phyloP scores from a whole-genome alignment of 177 flowering plant species.

The Vitis hybrid region DNA sequence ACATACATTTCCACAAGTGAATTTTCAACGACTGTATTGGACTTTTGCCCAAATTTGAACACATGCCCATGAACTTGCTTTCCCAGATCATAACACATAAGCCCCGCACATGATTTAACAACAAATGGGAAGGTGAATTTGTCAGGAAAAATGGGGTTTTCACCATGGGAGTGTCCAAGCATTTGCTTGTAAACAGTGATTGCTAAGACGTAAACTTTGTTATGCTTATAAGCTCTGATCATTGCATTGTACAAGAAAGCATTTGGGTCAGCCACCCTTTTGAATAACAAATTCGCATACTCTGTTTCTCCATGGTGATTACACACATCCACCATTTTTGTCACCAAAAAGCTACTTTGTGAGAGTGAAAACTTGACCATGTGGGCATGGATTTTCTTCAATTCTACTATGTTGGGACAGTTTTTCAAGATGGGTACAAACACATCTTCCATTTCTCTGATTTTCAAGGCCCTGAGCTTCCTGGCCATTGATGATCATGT shows the following conservation, averaged over 20 bases:
- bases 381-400: conserved; percentile 14
- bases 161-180: conserved; percentile 18
- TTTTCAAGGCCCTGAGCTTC: too few relatives aligned
- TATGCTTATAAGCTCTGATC: conserved; percentile 42
- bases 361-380: conserved; percentile 40
- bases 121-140: conserved; percentile 66
- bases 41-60: conserved; percentile 40
- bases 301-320: conserved; percentile 25
- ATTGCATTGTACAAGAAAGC: conserved; percentile 44
- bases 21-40: conserved; percentile 34
- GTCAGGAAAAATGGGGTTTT: conserved; percentile 43
- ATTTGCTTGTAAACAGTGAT: conserved; percentile 39
- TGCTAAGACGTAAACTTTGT: conserved; percentile 19
- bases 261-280: conserved; percentile 38
- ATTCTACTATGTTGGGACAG: too few relatives aligned
- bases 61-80: conserved; percentile 68
- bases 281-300: conserved; percentile 42
- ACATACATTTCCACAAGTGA: conserved; percentile 65
- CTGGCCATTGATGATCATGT: too few relatives aligned
- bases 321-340: conserved; percentile 56
- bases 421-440: too few relatives aligned
- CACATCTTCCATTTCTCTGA: too few relatives aligned
- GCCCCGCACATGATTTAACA: conserved; percentile 53
- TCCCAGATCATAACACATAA: conserved; percentile 36
- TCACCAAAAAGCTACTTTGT: conserved; percentile 51